Evolutionary conservation across 495 filamentous ascomycete genomes (phyloP).

Genomic region (Neurospora sp.): DNA sequence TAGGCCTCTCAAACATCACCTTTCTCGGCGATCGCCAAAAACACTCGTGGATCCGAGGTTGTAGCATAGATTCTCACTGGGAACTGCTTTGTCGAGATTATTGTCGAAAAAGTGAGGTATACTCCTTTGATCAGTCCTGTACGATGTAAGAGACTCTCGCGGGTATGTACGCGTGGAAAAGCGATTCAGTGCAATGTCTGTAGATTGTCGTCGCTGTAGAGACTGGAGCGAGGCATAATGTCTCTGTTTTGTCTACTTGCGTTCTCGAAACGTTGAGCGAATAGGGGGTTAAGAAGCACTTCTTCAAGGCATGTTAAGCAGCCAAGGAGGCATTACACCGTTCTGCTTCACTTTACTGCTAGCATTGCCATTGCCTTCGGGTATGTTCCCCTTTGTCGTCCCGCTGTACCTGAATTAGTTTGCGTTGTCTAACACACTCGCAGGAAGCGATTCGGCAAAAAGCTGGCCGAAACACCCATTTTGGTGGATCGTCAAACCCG

Average conservation of each 20-base stretch:
- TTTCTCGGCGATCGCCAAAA: too few relatives aligned
- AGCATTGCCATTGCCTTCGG: background rate
- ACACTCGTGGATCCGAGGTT: background rate
- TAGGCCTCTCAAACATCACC: background rate
- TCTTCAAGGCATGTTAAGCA: background rate
- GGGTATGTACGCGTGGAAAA: background rate
- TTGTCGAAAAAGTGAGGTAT: background rate
- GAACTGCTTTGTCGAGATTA: background rate
- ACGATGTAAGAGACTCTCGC: background rate
- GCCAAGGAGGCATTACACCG: background rate
- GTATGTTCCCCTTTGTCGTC: background rate
- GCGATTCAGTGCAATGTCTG: background rate
- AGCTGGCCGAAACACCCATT: background rate
- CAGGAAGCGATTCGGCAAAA: background rate
- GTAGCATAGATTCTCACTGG: background rate
- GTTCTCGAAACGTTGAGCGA: background rate
- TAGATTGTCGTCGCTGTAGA: background rate
- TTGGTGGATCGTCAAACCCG: background rate
- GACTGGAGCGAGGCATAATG: background rate
- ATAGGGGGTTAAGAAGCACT: background rate
- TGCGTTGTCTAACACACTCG: background rate
- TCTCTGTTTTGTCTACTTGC: background rate
- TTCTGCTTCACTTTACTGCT: background rate
- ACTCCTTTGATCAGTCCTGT: background rate
- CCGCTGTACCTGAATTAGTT: background rate